Evolutionary conservation across 2,329 filamentous ascomycete genomes (phyloP), one percentile per base, ranked within the genome.

Genomic region (Colletotrichum echinochloae): DNA sequence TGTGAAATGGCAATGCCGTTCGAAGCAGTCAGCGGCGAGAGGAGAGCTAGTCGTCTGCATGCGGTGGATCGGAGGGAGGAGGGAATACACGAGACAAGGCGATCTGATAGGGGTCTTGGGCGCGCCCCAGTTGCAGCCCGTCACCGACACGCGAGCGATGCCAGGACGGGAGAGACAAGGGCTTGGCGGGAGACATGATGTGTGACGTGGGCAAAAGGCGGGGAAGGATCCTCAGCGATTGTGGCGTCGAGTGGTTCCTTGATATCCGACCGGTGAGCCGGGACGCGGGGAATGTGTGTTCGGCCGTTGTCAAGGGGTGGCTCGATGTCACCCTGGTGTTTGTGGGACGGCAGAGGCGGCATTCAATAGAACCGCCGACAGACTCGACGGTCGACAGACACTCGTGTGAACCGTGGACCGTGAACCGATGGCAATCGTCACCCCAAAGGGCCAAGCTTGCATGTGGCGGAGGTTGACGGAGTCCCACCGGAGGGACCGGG

Each of bases 1-100:
- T 68, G 60, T 68, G 60, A 65, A 67, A 26, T 23, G 28, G 41
- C 56, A 20, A 51, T 56, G 51, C 41, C 51, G 51, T n/a, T 52
- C 60, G 30, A 51, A 26, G 16, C 33, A 66, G 49, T 26, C 30
- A 60, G 57, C 41, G 26, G n/a, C 23, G 39, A n/a, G 33, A 37
- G 48, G 20, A 14, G 20, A 37, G 44, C 60, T 37, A 37, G 44
- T 46, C 28, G 33, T 12, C 57, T 37, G 57, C 41, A 60, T 37
- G 57, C 57, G 30, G 39, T 33, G 44, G 28, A 16, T 35, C n/a
- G 44, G 41, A 2, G 39, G 28, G 23, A 30, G 55, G 30, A 28
- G 35, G 28, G 14, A 7, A 59, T 18, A 26, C 12, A 2, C n/a
- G 30, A 35, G 30, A 48, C 14, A 46, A 30, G 44, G 14, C 11